Evolutionary conservation across 305 asterid genomes (phyloP).

Genomic region (Nicotiana rustica): DNA sequence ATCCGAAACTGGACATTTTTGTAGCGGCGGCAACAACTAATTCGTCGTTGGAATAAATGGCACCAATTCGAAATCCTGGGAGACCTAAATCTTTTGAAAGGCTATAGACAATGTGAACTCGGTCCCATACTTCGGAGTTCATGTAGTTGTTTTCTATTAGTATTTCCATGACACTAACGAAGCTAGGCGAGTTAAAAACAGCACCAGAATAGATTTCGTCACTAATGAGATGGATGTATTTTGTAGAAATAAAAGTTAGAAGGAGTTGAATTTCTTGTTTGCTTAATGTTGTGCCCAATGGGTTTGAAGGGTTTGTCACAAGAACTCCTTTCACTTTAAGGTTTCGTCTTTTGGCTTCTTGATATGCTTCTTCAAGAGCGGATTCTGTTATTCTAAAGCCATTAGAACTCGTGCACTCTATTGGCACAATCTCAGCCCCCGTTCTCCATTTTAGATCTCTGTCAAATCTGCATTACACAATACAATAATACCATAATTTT

Average conservation of each 20-base stretch:
- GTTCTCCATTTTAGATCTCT: conserved; percentile 44
- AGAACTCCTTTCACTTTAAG: conserved; percentile 39
- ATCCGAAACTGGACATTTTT: conserved; percentile 42
- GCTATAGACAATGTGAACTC: conserved; percentile 40
- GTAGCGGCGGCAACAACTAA: conserved; percentile 39
- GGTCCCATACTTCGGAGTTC: conserved; percentile 11
- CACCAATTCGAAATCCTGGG: conserved; percentile 41
- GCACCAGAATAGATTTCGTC: conserved; percentile 43
- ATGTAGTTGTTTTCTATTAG: conserved; percentile 1
- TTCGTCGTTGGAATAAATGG: conserved; percentile 39
- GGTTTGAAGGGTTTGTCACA: conserved; percentile 40
- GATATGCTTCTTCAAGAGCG: conserved; percentile 36
- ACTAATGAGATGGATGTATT: conserved; percentile 39
- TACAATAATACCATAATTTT: too few species aligned
- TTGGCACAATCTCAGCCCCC: conserved; percentile 42
- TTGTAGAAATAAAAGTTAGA: conserved; percentile 29
- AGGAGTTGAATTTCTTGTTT: conserved; percentile 37
- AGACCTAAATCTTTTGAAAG: conserved; percentile 41
- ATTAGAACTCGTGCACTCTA: conserved; percentile 39
- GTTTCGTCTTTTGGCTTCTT: conserved; percentile 34
- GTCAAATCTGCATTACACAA: conserved; percentile 33
- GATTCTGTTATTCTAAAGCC: conserved; percentile 38
- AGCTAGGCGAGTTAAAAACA: conserved; percentile 37
- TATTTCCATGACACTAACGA: conserved; percentile 37
- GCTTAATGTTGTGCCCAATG: conserved; percentile 38